Evolutionary conservation across 768 basidiomycete genomes (phyloP), one percentile per base, ranked within the genome.

Genomic region (Rhodotorula graminis): DNA sequence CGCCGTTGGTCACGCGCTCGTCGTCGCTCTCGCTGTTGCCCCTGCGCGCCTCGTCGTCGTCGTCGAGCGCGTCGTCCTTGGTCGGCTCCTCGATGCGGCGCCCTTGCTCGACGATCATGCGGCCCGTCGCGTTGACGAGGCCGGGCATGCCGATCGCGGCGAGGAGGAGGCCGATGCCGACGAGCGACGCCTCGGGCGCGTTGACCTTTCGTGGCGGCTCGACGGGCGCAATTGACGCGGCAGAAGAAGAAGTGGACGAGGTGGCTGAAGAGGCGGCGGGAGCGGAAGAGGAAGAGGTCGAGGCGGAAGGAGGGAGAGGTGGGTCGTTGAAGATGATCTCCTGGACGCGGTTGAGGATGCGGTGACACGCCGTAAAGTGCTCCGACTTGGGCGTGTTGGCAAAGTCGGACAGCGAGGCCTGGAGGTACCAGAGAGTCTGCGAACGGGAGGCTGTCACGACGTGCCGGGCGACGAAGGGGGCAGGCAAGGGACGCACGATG

Each of bases 341-440:
- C 82, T 98, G 94, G 79, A 94, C 94, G 80, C 86, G 86, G 80
- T 91, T 91, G 70, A 97, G 83, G 52, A 93, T 87, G 71, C 95
- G 87, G 81, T 94, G 92, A 81, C 96, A 98, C 69, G 95, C 89
- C 61, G 87, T 83, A 82, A 97, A 97, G 1, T 93, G 91, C 7
- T 72, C 70, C 8, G 69, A 72, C 25, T 68, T 65, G 4, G 66
- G 71, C 0, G 58, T 16, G 0, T 33, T 2, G 0, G 88, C 85
- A 15, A 97, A 84, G 81, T 99, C 96, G 69, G 87, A 87, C 29
- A 99, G 84, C 40, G 90, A 88, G 25, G 95, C 92, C 86, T 98
- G 96, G 90, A 98, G 94, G 82, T 94, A 96, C 93, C 95, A 98
- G 58, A 99, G 83, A 0, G 96, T 97, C 93, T 94, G 79, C 15